Evolutionary conservation across 2,329 filamentous ascomycete genomes (phyloP), one percentile per base, ranked within the genome.

Genomic region (Aspergillus ustus): DNA sequence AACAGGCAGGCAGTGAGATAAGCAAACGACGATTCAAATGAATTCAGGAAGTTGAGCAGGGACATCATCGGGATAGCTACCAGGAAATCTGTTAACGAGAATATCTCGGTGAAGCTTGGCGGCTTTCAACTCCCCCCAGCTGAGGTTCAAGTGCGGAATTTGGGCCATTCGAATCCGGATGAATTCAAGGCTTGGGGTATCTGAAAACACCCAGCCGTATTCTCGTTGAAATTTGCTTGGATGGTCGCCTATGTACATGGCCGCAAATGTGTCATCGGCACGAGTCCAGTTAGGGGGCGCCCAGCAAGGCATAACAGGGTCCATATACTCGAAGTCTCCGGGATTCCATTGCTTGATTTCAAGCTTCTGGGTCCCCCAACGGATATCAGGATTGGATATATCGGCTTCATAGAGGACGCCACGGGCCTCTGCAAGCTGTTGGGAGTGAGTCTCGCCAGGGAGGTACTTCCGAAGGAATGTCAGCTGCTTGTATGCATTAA

Each of bases 101-200:
- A 37, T 17, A 3, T 59, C 19, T 17, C 55, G 60, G 19, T 46
- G 46, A 17, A 9, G 13, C 15, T 57, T 34, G 28, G 60, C 61
- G 17, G 29, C 52, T 28, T 37, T 20, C 15, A 64, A 22, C 19
- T 64, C 64, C 22, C 9, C n/a, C 13, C 20, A 52, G 11, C 40
- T 63, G 25, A 67, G 45, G 20, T 59, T 59, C 20, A 66, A 53
- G 31, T 64, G 60, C 4, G 60, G 55, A 17, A 60, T 50, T 22
- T 67, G 65, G 15, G 61, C 59, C 61, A 66, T 63, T 17, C 63
- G 57, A 28, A 67, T 58, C 20, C 59, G 52, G 22, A 67, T 20
- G 50, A 66, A 67, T n/a, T 64, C 59, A 17, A 55, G 15, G 46
- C 53, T 55, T 13, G 62, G 54, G n/a, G 17, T 31, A 7, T 44